Evolutionary conservation across 2,329 filamentous ascomycete species (phyloP).

Genomic region (Penicillium frequentans): DNA sequence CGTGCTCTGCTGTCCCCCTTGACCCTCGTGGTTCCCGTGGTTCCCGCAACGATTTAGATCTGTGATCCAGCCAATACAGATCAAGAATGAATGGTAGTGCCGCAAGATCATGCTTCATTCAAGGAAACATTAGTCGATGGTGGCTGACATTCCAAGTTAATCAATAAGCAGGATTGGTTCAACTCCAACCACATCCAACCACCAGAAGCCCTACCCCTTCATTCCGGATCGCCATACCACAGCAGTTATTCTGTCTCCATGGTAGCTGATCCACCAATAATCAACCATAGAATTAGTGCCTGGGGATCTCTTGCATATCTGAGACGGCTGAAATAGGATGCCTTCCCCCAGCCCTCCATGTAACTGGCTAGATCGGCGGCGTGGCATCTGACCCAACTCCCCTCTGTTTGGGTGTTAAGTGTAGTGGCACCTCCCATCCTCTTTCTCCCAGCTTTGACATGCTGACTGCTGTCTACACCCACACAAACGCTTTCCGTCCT

Average conservation of each 20-base stretch:
- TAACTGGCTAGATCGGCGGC: not conserved
- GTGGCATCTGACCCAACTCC: constrained; percentile 8
- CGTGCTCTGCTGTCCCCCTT: not conserved
- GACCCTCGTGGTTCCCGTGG: not conserved
- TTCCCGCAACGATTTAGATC: constrained; percentile 1
- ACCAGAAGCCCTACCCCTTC: constrained; percentile 6
- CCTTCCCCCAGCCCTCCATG: constrained; percentile 1
- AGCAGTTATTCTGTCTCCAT: constrained; percentile 9
- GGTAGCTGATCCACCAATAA: not conserved
- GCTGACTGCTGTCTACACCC: not conserved
- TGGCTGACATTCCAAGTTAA: not conserved
- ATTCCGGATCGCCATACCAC: constrained; percentile 18
- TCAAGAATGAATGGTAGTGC: not conserved
- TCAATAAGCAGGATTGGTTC: not conserved
- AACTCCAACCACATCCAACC: not conserved
- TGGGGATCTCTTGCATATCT: constrained; percentile 4
- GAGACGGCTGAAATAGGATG: constrained; percentile 1
- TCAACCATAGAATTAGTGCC: not conserved
- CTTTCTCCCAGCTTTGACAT: not conserved
- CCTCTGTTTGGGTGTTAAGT: constrained; percentile 15
- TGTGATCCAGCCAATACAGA: not conserved
- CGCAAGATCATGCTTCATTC: not conserved
- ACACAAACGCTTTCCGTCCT: not conserved
- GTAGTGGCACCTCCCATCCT: not conserved
- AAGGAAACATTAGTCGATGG: not conserved